These are phyloP conservation scores for Calonectria montana DNA, from an alignment of 2,329 filamentous ascomycete genomes.

Conservation along the genomic window DNA sequence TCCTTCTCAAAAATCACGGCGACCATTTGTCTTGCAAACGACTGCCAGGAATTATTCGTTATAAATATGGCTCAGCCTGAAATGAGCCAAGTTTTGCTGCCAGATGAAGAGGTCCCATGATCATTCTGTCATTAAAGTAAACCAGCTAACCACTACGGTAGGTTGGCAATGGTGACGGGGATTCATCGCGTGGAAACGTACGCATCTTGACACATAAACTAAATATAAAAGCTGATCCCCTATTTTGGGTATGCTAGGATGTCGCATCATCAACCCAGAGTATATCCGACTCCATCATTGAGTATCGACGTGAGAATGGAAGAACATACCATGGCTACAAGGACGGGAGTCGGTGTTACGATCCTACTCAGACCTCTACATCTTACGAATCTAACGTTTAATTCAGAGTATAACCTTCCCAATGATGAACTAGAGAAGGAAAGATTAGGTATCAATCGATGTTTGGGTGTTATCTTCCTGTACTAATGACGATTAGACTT, in stretches of 20 bases:
- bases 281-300: neutral
- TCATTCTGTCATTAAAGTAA: neutral
- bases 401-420: neutral
- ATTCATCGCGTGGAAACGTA: neutral
- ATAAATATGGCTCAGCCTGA: neutral
- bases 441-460: neutral
- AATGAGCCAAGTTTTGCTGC: neutral
- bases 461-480: too few relatives aligned
- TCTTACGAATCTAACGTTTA: neutral
- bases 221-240: neutral
- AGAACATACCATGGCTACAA: neutral
- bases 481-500: constrained; percentile 1
- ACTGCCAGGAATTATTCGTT: neutral
- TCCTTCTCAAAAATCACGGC: too few relatives aligned
- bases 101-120: neutral
- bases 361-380: too few relatives aligned
- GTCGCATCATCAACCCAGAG: neutral
- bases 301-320: neutral
- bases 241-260: neutral
- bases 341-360: neutral
- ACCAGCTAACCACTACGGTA: neutral
- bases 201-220: neutral
- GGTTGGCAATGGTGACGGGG: neutral
- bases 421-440: neutral
- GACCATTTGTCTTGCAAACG: neutral